A percentile compares a stretch with the other conserved stretches of the same genome.
phyloP scores from a whole-genome alignment of 306 rosid genomes.

The Oemleria cerasiformis region DNA sequence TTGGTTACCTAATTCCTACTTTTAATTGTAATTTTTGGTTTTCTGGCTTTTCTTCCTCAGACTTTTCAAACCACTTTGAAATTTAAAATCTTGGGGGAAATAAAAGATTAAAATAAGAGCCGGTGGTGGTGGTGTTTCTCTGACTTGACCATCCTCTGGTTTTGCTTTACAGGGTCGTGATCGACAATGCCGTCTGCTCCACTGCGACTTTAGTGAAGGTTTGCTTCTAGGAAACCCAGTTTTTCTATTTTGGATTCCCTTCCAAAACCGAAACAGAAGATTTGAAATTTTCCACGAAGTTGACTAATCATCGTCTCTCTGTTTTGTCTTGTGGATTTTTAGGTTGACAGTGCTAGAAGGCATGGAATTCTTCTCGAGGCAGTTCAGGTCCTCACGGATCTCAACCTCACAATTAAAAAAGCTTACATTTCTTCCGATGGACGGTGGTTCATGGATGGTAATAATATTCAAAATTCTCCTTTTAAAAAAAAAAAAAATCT shows the following conservation, averaged over 20 bases:
- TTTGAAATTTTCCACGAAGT: slow-evolving; percentile 1
- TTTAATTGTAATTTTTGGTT: not conserved
- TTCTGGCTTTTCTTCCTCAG: not conserved
- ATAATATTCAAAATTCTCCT: slow-evolving; percentile 1
- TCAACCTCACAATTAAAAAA: slow-evolving; percentile 74
- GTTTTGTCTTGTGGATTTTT: slow-evolving; percentile 18
- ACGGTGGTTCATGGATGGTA: slow-evolving; percentile 98
- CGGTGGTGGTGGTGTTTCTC: slow-evolving; percentile 18
- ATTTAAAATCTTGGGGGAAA: not conserved
- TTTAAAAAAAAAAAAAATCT: not conserved
- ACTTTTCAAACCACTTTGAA: slow-evolving; percentile 8
- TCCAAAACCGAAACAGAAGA: not conserved
- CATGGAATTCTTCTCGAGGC: slow-evolving; percentile 87
- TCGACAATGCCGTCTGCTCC: slow-evolving; percentile 83
- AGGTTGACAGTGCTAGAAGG: slow-evolving; percentile 94
- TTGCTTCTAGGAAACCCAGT: slow-evolving; percentile 20
- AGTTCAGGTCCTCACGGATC: slow-evolving; percentile 79
- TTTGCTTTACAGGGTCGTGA: slow-evolving; percentile 66
- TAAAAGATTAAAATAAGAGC: slow-evolving; percentile 7
- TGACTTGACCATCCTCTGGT: slow-evolving; percentile 41
- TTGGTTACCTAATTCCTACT: not conserved
- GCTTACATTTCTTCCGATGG: slow-evolving; percentile 96
- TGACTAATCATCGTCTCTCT: not conserved
- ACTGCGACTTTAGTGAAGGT: slow-evolving; percentile 89
- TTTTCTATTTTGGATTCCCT: not conserved